Conservation (phyloP, 2,329 filamentous ascomycete species). For the Emericellopsis cladophorae region DNA sequence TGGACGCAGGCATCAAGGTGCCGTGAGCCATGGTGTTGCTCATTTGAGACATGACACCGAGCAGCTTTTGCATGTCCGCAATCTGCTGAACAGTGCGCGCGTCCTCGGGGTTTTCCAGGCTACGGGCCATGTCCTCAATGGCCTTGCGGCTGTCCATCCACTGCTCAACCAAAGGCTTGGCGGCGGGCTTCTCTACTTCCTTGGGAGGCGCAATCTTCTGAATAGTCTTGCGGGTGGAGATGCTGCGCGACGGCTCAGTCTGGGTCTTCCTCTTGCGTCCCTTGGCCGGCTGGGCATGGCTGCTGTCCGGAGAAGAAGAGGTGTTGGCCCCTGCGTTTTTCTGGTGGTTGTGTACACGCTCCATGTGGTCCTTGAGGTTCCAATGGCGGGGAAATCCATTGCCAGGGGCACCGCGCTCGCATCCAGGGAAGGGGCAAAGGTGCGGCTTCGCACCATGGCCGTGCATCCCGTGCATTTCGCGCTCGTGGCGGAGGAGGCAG, state of each 20-base stretch:
- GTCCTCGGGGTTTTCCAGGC: conserved; percentile 35
- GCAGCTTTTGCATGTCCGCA: conserved; percentile 33
- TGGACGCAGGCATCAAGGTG: conserved; percentile 7
- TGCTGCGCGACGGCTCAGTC: conserved; percentile 12
- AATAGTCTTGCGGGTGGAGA: conserved; percentile 35
- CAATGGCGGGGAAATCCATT: conserved; percentile 91
- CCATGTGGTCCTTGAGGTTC: conserved; percentile 97
- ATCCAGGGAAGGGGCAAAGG: conserved; percentile 76
- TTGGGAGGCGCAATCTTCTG: conserved; percentile 24
- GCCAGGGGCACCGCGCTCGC: conserved; percentile 68
- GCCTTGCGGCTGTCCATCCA: conserved; percentile 52
- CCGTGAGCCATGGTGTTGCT: conserved; percentile 4
- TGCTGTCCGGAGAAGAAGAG: conserved; percentile 23
- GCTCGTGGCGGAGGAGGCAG: conserved; percentile 86
- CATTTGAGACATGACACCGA: conserved; percentile 40
- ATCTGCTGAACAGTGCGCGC: conserved; percentile 41
- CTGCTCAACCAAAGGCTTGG: conserved; percentile 33
- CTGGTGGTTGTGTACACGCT: conserved; percentile 69
- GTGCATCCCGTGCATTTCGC: conserved; percentile 91
- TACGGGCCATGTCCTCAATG: conserved; percentile 45
- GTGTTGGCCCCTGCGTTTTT: conserved; percentile 21
- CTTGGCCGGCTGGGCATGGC: conserved; percentile 24
- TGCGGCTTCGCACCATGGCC: conserved; percentile 89
- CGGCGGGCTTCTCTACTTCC: conserved; percentile 17
- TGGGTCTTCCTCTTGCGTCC: conserved; percentile 48